Conservation (phyloP, 1,284 basidiomycete genomes). For the Heliocybe sulcata region DNA sequence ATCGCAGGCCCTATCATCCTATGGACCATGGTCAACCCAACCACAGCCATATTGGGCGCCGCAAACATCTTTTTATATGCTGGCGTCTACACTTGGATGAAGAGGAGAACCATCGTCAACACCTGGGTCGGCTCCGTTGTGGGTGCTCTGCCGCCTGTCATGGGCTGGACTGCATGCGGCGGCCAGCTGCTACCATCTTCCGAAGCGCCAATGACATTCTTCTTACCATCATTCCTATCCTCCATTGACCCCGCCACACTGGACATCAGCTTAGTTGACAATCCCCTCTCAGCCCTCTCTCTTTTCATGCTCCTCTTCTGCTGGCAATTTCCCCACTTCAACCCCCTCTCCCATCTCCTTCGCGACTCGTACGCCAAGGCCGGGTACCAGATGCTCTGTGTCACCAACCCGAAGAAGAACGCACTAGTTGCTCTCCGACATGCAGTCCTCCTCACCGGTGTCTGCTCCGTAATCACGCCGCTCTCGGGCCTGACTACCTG, state of each 20-base stretch:
- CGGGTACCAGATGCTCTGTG: constrained; percentile 92
- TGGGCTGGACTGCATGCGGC: constrained; percentile 97
- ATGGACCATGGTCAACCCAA: constrained; percentile 83
- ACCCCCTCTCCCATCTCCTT: constrained; percentile 84
- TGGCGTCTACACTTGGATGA: constrained; percentile 90
- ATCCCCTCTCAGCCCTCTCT: constrained; percentile 70
- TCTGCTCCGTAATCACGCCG: constrained; percentile 80
- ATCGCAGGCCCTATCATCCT: constrained; percentile 74
- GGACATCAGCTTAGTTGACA: constrained; percentile 51
- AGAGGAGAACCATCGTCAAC: constrained; percentile 84
- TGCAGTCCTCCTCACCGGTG: constrained; percentile 70
- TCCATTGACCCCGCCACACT: constrained; percentile 23
- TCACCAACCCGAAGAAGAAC: constrained; percentile 77
- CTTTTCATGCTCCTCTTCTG: constrained; percentile 84
- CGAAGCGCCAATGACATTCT: constrained; percentile 47
- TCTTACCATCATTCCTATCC: constrained; percentile 44
- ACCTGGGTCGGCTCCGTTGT: constrained; percentile 96
- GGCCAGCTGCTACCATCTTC: constrained; percentile 67
- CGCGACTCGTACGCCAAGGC: constrained; percentile 88
- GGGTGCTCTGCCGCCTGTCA: constrained; percentile 89
- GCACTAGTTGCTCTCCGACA: constrained; percentile 85
- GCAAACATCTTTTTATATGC: constrained; percentile 89
- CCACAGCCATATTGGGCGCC: constrained; percentile 79
- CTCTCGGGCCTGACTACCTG: constrained; percentile 85
- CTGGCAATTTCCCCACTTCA: constrained; percentile 99